Evolutionary conservation across 331 rosid species (phyloP).

Genomic region (Malus hybrid): DNA sequence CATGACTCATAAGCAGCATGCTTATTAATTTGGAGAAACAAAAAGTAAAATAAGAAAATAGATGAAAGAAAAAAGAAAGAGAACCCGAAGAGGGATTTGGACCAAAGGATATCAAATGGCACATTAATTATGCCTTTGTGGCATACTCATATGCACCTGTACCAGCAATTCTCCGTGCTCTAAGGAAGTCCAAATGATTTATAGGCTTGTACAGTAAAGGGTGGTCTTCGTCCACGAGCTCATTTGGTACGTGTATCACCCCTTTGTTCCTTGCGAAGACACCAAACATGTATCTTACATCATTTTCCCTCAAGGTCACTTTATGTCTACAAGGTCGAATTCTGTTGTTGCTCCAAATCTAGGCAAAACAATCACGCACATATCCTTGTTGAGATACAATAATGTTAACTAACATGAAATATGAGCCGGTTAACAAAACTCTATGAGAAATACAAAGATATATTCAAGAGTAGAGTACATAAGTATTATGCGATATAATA

Average conservation of each 20-base stretch:
- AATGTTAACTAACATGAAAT: too few relatives aligned
- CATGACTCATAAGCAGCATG: too few relatives aligned
- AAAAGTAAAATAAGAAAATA: too few relatives aligned
- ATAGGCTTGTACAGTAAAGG: background rate
- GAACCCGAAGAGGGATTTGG: background rate
- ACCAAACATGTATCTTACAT: background rate
- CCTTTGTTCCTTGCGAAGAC: background rate
- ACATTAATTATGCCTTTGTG: background rate
- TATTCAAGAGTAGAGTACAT: too few relatives aligned
- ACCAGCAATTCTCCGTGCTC: background rate
- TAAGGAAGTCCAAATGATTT: background rate
- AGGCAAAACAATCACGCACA: too few relatives aligned
- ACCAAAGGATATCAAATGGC: background rate
- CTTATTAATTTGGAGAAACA: too few relatives aligned
- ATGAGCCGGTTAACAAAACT: too few relatives aligned
- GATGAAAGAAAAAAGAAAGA: too few relatives aligned
- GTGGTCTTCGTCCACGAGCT: background rate
- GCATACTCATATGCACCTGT: background rate
- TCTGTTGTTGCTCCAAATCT: background rate
- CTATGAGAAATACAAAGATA: too few relatives aligned
- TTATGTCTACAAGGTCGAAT: accelerated
- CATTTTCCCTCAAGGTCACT: background rate
- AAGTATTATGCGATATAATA: background rate
- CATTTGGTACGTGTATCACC: background rate
- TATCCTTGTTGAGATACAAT: too few relatives aligned